Evolutionary conservation across 805 yeast genomes (phyloP), one percentile per base, ranked within the genome.

Genomic region (Ogataea methanolica): DNA sequence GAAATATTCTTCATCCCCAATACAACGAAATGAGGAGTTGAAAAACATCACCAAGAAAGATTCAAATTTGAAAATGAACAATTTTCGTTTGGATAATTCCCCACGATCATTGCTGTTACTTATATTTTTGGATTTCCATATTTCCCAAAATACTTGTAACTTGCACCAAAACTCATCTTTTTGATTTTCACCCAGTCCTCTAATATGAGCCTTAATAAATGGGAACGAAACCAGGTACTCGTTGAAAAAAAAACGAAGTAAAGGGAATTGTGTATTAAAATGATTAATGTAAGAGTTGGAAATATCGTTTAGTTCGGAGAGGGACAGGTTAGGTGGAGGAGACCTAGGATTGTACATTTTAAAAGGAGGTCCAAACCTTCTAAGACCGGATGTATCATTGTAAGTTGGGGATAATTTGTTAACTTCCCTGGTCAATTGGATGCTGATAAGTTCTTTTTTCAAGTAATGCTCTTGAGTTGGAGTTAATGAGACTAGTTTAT

Each of bases 391-490:
- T 33, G 81, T 78, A 49, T 81, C 79, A 50, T 82, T 76, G 46
- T 65, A 68, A 1, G 64, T 61, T 1, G 71, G 70, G 1, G 69
- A 64, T 37, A 90, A 66, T 21, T 63, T 63, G 29, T 71, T 76
- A 38, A 89, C 70, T 63, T 92, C 99, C 5, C 72, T 60, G 12
- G 75, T 72, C 33, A 90, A 67, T 59, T 86, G 78, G 12, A 76
- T 70, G 51, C 79, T 76, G 26, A 92, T 68, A 16, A 92, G 72
- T 66, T 88, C 91, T 58, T 95, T 81, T 65, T 92, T 92, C 45
- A 94, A 74, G 63, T 85, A 87, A 60, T 92, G 97, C 65, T 89
- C 96, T 62, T 91, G 88, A 0, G 78, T 72, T 3, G 91, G 79
- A 14, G 80, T 66, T 41, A 85, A 44, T 21, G 39, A 36, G 14